Conservation (phyloP, 1,284 basidiomycete species). For the Coniophora puteana region DNA sequence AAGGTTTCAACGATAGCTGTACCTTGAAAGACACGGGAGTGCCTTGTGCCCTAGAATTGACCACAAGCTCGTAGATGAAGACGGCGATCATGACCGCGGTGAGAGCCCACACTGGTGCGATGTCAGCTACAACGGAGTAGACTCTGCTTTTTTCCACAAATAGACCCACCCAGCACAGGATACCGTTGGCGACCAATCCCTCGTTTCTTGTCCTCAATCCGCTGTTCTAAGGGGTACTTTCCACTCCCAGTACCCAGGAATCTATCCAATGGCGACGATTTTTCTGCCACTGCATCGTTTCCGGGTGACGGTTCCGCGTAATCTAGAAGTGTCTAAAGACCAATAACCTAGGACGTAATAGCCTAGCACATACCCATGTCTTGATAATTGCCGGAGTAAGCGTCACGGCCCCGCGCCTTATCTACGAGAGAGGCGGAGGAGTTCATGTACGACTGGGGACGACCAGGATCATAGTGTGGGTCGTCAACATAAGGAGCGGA, state of each 20-base stretch:
- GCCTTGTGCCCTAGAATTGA: constrained; percentile 72
- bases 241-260: constrained; percentile 37
- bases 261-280: constrained; percentile 34
- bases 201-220: constrained; percentile 81
- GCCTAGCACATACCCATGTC: constrained; percentile 47
- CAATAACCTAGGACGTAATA: neutral
- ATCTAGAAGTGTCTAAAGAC: constrained; percentile 36
- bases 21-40: constrained; percentile 80
- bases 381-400: constrained; percentile 39
- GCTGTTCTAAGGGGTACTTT: constrained; percentile 73
- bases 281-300: constrained; percentile 28
- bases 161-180: constrained; percentile 67
- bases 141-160: constrained; percentile 16
- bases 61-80: constrained; percentile 76
- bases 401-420: constrained; percentile 40
- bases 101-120: constrained; percentile 54
- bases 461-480: constrained; percentile 11
- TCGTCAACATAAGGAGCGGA: constrained; percentile 24
- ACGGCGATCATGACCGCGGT: constrained; percentile 67
- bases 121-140: constrained; percentile 19
- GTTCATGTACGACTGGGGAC: constrained; percentile 33
- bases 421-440: constrained; percentile 40
- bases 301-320: constrained; percentile 50
- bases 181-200: constrained; percentile 81
- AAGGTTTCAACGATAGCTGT: constrained; percentile 13